Evolutionary conservation across 805 yeast genomes (phyloP), one percentile per base, ranked within the genome.

Genomic region (Myxozyma lipomycoides): DNA sequence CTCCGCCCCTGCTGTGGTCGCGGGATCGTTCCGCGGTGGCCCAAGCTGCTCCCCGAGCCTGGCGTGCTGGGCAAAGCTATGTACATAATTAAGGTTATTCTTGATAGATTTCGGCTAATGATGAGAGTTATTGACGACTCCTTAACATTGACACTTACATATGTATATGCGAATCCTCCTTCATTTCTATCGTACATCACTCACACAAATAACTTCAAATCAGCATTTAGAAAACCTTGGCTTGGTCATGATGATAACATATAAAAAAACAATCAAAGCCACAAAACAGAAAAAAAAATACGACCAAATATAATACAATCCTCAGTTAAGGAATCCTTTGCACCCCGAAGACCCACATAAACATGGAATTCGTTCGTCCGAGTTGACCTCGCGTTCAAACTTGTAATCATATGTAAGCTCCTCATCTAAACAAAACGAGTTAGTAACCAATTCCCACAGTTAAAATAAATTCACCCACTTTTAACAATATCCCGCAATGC

Each of bases 391-490:
- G 48, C 95, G 75, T 67, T 89, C 97, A 66, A 93, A 93, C 67
- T 91, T 90, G 67, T 93, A 93, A 68, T 93, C 98, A 62, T 93
- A 93, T 0, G 99, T 93, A 62, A 93, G 73, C 65, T 93, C 99
- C 51, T 72, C 76, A 50, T 67, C 67, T 50, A 32, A 19, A 25
- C 24, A 3, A 7, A 23, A 10, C 4, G n/a, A 18, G 53, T 49
- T 39, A 42, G 52, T 43, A 26, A 22, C 9, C 4, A 17, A 7
- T n/a, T n/a, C 40, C 32, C 30, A 22, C 19, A 25, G n/a, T n/a
- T 25, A 24, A 45, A 37, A 35, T n/a, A 35, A 35, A 35, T 12
- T n/a, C 15, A 60, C 65, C 84, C 95, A 67, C 88, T 87, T 3
- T 93, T 85, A 3, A 75, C 86, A 51, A 93, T 84, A 64, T 91